Conservation (phyloP, 2,329 filamentous ascomycete genomes). For the Aspergillus pseudoviridinutans region DNA sequence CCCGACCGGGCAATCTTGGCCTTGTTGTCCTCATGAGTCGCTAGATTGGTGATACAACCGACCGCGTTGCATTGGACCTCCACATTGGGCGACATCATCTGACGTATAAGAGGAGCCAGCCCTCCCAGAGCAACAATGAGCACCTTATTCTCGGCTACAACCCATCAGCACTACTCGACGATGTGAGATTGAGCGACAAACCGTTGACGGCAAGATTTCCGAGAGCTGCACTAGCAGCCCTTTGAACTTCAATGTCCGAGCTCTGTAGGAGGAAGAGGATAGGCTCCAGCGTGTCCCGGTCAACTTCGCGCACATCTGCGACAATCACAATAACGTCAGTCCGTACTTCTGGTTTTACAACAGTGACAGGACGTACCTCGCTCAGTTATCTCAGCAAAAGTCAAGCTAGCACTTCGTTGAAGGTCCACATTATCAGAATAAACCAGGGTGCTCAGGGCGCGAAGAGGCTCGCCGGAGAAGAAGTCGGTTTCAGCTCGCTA, state of each 20-base stretch:
- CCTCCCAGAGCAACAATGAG: slow-evolving; percentile 90
- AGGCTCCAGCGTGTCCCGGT: slow-evolving; percentile 88
- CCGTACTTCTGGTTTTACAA: not conserved
- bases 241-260: slow-evolving; percentile 92
- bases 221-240: slow-evolving; percentile 90
- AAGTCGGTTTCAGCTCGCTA: slow-evolving; percentile 97
- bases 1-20: slow-evolving; percentile 96
- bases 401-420: slow-evolving; percentile 93
- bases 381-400: slow-evolving; percentile 98
- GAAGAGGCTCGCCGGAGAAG: slow-evolving; percentile 91
- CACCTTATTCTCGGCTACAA: slow-evolving; percentile 93
- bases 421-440: slow-evolving; percentile 99
- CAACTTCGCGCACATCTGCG: slow-evolving; percentile 91
- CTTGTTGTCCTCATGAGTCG: slow-evolving; percentile 98
- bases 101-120: slow-evolving; percentile 83
- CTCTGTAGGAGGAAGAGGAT: slow-evolving; percentile 95
- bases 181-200: slow-evolving; percentile 38
- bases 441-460: slow-evolving; percentile 89
- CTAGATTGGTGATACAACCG: slow-evolving; percentile 96
- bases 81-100: slow-evolving; percentile 97
- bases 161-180: slow-evolving; percentile 39
- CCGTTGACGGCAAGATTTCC: slow-evolving; percentile 97
- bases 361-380: slow-evolving; percentile 59
- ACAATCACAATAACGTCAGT: slow-evolving; percentile 3
- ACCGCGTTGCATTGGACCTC: slow-evolving; percentile 99